Evolutionary conservation across 2,329 filamentous ascomycete species (phyloP), one percentile per base, ranked within the genome.

Genomic region (Neofusicoccum ribis): DNA sequence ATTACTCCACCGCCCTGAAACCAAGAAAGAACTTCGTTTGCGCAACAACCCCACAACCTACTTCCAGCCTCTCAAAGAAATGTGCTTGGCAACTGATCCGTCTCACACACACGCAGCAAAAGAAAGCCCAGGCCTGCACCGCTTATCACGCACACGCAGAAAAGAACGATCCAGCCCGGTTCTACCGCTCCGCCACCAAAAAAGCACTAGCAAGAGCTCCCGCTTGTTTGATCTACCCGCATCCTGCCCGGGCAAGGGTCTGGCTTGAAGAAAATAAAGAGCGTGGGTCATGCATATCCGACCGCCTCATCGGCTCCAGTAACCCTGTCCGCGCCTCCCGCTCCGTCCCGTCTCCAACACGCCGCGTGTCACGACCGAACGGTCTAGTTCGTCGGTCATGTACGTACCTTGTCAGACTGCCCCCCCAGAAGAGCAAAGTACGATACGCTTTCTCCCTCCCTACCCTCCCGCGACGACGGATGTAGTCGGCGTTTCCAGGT

Each of bases 161-260:
- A 8, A 20, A 50, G 14, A 36, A 50, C 12, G 47, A 34, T 14
- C 27, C 47, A 50, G 47, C 23, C 27, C 20, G 7, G 8, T 14
- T 49, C 9, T 23, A 5, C 23, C 11, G 37, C 14, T 39, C 6
- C 4, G 11, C 47, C 23, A 17, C 17, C 27, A 31, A 5, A 31
- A 31, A 31, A 31, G 27, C 27, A 31, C 27, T 31, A 31, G 27
- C 27, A 31, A 7, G 27, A 31, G 27, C 27, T 31, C 27, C 50
- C 31, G 14, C 34, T 14, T 20, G 50, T 52, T 52, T 52, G 50
- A 37, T 52, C 50, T 52, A 52, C 50, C 50, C 50, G 50, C 50
- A 17, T 15, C 7, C 37, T 39, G 31, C 6, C 50, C 34, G 7
- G 34, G 14, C 50, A 52, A 37, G 50, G 15, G 15, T 17, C 4